Conservation (phyloP, 805 yeast species). For the Millerozyma acaciae region DNA sequence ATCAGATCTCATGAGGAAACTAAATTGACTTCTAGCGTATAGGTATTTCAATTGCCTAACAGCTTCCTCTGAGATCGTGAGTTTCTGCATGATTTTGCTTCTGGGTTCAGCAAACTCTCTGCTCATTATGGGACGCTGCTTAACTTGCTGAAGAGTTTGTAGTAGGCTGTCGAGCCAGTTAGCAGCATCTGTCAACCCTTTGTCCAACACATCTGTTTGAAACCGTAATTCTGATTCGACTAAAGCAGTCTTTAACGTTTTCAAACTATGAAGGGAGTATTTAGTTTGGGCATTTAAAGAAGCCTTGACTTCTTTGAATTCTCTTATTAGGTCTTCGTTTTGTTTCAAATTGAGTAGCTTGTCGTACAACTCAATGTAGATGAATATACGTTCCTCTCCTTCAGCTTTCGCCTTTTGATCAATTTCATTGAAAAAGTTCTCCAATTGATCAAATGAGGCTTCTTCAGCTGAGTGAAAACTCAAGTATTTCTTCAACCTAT, state of each 20-base stretch:
- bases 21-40: constrained; percentile 18
- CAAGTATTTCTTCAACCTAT: constrained; percentile 14
- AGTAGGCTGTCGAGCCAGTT: constrained; percentile 19
- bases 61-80: constrained; percentile 16
- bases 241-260: constrained; percentile 19
- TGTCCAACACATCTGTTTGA: constrained; percentile 11
- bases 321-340: constrained; percentile 15
- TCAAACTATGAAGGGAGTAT: constrained; percentile 19
- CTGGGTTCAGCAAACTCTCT: constrained; percentile 13
- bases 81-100: constrained; percentile 11
- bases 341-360: constrained; percentile 25
- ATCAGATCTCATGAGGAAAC: constrained; percentile 27
- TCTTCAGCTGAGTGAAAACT: constrained; percentile 14
- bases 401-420: constrained; percentile 21
- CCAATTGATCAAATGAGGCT: constrained; percentile 22
- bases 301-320: constrained; percentile 9
- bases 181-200: constrained; percentile 16
- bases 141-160: constrained; percentile 11
- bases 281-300: constrained; percentile 1
- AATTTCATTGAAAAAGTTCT: constrained; percentile 19
- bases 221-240: constrained; percentile 18
- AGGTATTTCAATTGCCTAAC: constrained; percentile 17
- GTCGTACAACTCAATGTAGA: constrained; percentile 22
- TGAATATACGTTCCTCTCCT: constrained; percentile 23
- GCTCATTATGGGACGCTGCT: constrained; percentile 11